Conservation (phyloP, 1,284 basidiomycete genomes). For the Naganishia albida region DNA sequence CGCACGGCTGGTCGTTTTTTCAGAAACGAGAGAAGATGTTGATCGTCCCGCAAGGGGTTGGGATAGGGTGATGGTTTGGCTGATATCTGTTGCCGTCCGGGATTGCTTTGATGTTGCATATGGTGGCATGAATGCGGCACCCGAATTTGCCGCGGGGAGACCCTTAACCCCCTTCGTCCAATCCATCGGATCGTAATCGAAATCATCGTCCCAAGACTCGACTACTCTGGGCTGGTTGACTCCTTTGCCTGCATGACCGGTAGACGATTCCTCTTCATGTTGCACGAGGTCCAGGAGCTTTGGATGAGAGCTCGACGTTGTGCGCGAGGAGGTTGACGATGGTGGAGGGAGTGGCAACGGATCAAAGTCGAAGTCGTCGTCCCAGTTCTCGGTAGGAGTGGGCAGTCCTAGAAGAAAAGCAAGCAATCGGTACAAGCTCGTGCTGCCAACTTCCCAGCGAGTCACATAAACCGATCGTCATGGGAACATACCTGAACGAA, state of each 20-base stretch:
- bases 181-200: slow-evolving; percentile 12
- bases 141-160: background rate
- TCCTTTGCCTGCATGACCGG: background rate
- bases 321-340: slow-evolving; percentile 1
- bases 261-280: background rate
- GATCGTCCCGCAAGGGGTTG: background rate
- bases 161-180: background rate
- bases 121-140: background rate
- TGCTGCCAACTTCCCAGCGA: background rate
- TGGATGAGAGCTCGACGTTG: background rate
- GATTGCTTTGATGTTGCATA: background rate
- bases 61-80: background rate
- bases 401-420: slow-evolving; percentile 1
- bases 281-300: background rate
- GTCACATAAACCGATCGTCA: background rate
- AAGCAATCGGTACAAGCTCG: background rate
- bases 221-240: background rate
- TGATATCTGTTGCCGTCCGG: slow-evolving; percentile 1
- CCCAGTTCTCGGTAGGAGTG: slow-evolving; percentile 29
- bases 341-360: background rate
- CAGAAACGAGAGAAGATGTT: background rate
- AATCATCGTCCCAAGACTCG: slow-evolving; percentile 30
- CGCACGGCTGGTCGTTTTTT: background rate
- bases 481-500: background rate
- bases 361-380: slow-evolving; percentile 31